Evolutionary conservation across 78 protist species (phyloP).

Genomic region (Dictyostelium brefeldianum): DNA sequence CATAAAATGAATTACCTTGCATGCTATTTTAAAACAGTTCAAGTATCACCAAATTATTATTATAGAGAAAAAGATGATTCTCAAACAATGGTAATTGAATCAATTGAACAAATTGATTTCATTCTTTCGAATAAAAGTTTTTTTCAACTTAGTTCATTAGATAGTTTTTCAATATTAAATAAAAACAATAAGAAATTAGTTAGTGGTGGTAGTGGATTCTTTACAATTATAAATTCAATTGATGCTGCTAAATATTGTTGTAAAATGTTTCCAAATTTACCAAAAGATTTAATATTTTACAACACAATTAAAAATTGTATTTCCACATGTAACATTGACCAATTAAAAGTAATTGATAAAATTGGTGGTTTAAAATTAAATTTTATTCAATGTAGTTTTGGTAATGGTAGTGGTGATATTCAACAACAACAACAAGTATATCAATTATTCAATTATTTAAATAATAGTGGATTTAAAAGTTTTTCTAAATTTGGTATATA

Average conservation of each 20-base stretch:
- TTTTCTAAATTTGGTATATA: slow-evolving; percentile 1
- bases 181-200: neutral
- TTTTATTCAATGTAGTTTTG: no score
- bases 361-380: neutral
- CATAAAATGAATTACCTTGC: neutral
- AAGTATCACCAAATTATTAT: neutral
- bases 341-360: neutral
- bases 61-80: neutral
- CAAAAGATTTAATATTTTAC: slow-evolving; percentile 16
- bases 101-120: neutral
- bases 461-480: neutral
- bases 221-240: neutral
- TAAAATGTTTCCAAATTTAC: neutral
- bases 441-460: neutral
- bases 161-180: neutral
- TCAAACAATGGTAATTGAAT: neutral
- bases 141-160: neutral
- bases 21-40: neutral
- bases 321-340: neutral
- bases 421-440: neutral
- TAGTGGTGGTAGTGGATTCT: slow-evolving; percentile 12
- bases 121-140: neutral
- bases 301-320: neutral
- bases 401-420: no score
- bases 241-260: neutral